A percentile compares a stretch with the other conserved stretches of the same genome.
Evolutionary conservation across 352 stramenopile genomes (phyloP).

Genomic region (Phytophthora cactorum): DNA sequence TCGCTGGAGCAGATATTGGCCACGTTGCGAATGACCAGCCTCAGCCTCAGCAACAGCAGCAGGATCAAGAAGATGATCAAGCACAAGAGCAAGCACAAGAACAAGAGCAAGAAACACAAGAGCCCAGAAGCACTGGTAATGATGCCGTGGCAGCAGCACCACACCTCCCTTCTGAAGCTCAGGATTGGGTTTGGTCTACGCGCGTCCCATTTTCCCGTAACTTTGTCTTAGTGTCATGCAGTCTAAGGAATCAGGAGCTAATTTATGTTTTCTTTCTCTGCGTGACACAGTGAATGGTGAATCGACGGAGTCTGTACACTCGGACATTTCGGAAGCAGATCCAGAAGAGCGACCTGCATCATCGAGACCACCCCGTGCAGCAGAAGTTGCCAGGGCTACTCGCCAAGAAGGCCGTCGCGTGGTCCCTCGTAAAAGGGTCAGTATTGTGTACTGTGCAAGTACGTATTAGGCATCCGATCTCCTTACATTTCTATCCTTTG

Average conservation of each 20-base stretch:
- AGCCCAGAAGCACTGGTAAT: constrained; percentile 9
- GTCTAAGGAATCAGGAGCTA: neutral
- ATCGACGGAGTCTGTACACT: constrained; percentile 18
- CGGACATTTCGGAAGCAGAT: constrained; percentile 25
- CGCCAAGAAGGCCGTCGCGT: constrained; percentile 22
- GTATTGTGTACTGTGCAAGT: neutral
- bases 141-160: constrained; percentile 1
- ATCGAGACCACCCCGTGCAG: constrained; percentile 22
- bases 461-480: neutral
- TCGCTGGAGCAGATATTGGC: constrained; percentile 14
- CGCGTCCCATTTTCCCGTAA: constrained; percentile 37
- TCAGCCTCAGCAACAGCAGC: neutral
- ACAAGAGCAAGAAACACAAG: constrained; percentile 15
- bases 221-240: neutral
- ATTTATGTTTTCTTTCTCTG: constrained; percentile 1
- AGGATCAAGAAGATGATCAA: constrained; percentile 2
- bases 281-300: constrained; percentile 20
- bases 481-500: neutral
- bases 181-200: constrained; percentile 36
- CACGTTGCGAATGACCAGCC: neutral
- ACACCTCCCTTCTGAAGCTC: constrained; percentile 8
- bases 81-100: constrained; percentile 17
- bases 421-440: constrained; percentile 14
- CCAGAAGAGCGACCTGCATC: constrained; percentile 7
- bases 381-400: constrained; percentile 9